Base-by-base conservation (phyloP, 2,329 filamentous ascomycete species). In the Westerdykella aurantiaca region DNA sequence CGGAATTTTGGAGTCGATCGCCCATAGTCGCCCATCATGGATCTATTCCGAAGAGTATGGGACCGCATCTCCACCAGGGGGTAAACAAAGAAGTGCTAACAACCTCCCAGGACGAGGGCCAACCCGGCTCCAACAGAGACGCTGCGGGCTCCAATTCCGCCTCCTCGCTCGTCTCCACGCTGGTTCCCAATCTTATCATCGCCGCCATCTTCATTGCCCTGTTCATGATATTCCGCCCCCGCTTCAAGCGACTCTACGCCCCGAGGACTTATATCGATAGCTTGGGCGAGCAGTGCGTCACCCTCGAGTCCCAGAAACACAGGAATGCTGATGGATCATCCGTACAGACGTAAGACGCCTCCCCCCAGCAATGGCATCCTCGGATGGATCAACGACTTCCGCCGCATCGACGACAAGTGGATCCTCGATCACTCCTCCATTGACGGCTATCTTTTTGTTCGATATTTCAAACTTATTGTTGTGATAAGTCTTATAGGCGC, bases 381-480 rank as follows among this genome's bases (percentile, higher is more conserved):
- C 39, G 75, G 76, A 50, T 81, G 78, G 78, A 70, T 81, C 41
- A 65, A 61, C 6, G 68, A 72, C 43, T 73, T 72, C 50, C 60
- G 64, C 18, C 56, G 51, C 53, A 69, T 74, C 37, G 57, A 66
- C 23, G 72, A 74, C 52, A 59, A 59, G 31, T 72, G 71, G 46
- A 66, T 75, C 17, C 64, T 76, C 38, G 68, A 72, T 49, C 71
- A 73, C 54, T 68, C 71, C 49, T 72, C 71, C 10, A 67, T 76
- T 38, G 73, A 76, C 51, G 71, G 69, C 23, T 75, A 70, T 43
- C 63, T 76, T 12, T 75, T 69, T 46, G 58, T 76, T 37, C 64
- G 73, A 33, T 73, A 70, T 52, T 67, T 75, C 52, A 72, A 71
- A 51, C 56, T 73, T 42, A 62, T 71, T 34, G 60, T 73, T 34